These are phyloP conservation scores for Thermoascus crustaceus DNA, from an alignment of 2,329 filamentous ascomycete species.

Conservation along the genomic window DNA sequence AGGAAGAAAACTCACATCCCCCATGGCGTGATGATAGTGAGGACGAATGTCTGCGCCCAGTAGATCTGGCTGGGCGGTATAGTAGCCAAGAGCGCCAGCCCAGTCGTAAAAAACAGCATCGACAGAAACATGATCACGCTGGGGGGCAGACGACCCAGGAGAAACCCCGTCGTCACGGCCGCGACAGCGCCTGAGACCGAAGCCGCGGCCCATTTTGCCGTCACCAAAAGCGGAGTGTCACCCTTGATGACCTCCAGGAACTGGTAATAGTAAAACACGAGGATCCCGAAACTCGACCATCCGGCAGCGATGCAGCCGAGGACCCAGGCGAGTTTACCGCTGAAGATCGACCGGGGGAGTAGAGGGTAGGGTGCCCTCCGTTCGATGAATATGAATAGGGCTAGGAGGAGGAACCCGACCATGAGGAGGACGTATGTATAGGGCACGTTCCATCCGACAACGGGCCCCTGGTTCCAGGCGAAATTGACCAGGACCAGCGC, in stretches of 20 bases:
- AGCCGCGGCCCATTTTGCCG: constrained; percentile 20
- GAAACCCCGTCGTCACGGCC: constrained; percentile 25
- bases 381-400: constrained; percentile 49
- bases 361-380: constrained; percentile 43
- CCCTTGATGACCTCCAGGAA: constrained; percentile 39
- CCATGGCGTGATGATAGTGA: constrained; percentile 20
- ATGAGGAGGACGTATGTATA: constrained; percentile 51
- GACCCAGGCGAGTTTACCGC: constrained; percentile 46
- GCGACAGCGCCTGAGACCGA: constrained; percentile 23
- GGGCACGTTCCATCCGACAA: constrained; percentile 49
- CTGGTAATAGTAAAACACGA: constrained; percentile 46
- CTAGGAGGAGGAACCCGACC: constrained; percentile 47
- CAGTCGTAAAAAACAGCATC: constrained; percentile 24
- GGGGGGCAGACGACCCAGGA: constrained; percentile 22
- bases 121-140: constrained; percentile 30
- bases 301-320: constrained; percentile 47
- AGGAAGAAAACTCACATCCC: constrained; percentile 20
- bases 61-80: constrained; percentile 34
- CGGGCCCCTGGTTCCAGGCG: constrained; percentile 57
- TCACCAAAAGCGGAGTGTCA: constrained; percentile 20
- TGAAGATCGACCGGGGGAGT: constrained; percentile 48
- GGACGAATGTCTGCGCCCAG: constrained; percentile 32
- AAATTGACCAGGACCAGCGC: constrained; percentile 57
- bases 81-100: constrained; percentile 33
- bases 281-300: constrained; percentile 47